Evolutionary conservation across 208 protist species (phyloP), one percentile per base, ranked within the genome.

Genomic region (Trypanosoma rangeli): DNA sequence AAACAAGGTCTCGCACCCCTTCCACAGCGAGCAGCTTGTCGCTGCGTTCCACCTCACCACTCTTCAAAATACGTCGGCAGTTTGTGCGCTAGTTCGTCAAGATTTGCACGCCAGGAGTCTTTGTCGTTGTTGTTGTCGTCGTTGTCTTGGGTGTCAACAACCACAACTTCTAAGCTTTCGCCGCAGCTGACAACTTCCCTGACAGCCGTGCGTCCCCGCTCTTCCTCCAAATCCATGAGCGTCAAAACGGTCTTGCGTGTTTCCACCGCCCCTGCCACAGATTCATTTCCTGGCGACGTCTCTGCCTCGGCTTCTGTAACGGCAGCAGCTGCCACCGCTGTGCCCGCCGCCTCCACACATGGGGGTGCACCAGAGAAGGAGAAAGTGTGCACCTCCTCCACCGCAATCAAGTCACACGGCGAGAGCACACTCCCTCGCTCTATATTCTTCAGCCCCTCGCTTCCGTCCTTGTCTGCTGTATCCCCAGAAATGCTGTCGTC

Each of bases 241-340:
- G 9, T 1, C 42, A 46, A 1, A 46, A 46, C 8, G 1, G 42
- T 22, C 18, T 53, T 53, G 5, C 1, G 1, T 53, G 18, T 26
- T 12, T 53, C 49, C 22, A 28, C 49, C 22, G 49, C 49, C 50
- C 68, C 50, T 39, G 13, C 13, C 9, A 20, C 50, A 37, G 48
- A 3, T 18, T 46, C 63, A 7, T 12, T 33, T 67, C 24, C 22
- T n/a, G 0, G 22, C 35, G 22, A 16, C 18, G 16, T 56, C 12
- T 68, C 37, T 68, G 56, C 39, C 20, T 68, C 54, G 56, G 50
- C 22, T 57, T 68, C 54, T 68, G n/a, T 1, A 24, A 7, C 29
- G 16, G 28, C n/a, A 52, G 8, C 46, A 16, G 39, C 31, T 52
- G 42, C 18, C 10, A 10, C 3, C 54, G 29, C 37, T 3, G 16